Evolutionary conservation across 2,329 filamentous ascomycete species (phyloP).

Genomic region (Penicillium occitanis): DNA sequence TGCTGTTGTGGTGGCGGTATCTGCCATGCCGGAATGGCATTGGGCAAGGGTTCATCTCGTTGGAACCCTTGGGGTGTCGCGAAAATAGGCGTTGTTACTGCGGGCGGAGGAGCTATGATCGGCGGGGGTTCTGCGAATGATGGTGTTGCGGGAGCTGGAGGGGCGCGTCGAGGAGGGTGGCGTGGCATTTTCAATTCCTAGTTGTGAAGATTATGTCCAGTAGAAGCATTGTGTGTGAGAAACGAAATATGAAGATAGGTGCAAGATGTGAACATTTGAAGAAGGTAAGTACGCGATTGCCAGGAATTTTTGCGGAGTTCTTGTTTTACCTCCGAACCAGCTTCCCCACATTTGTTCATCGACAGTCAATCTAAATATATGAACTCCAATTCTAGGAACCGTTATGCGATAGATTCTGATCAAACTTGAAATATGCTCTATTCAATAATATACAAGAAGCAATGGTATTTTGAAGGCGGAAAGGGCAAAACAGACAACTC

Average conservation of each 20-base stretch:
- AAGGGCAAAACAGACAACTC: background rate
- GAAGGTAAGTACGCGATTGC: background rate
- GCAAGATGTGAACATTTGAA: background rate
- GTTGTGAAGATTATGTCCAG: background rate
- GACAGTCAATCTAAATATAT: background rate
- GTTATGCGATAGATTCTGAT: background rate
- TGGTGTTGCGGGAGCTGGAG: constrained; percentile 16
- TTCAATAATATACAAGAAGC: background rate
- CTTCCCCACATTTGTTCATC: constrained; percentile 13
- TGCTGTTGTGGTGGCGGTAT: constrained; percentile 7
- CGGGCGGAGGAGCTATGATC: background rate
- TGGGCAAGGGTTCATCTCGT: constrained; percentile 9
- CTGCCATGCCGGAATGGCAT: constrained; percentile 3
- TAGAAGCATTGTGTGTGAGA: background rate
- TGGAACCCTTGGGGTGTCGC: constrained; percentile 16
- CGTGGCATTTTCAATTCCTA: constrained; percentile 17
- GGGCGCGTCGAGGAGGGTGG: constrained; percentile 20
- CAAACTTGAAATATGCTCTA: background rate
- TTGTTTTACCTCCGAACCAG: constrained; percentile 18
- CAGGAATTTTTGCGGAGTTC: constrained; percentile 19
- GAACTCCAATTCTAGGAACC: background rate
- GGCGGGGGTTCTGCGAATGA: constrained; percentile 11
- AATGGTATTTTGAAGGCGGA: background rate
- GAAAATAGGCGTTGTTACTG: constrained; percentile 6
- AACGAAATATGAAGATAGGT: background rate